phyloP scores from a whole-genome alignment of 176 grass and related monocot species.

The Calamus simplicifolius region DNA sequence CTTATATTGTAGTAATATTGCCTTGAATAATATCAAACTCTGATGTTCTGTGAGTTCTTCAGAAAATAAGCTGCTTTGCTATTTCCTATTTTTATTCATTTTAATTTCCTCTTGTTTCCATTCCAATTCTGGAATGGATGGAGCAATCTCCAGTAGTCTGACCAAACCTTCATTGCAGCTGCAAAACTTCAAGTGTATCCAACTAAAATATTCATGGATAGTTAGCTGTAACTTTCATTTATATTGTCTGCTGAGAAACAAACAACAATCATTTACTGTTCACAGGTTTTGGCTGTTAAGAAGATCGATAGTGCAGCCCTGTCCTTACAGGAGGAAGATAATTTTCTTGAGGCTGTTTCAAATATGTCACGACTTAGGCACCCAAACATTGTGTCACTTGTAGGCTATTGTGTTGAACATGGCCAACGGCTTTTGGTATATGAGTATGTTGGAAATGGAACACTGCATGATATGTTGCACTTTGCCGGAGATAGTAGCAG shows the following conservation, averaged over 20 bases:
- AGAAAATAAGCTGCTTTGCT: no score
- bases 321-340: slow-evolving; percentile 91
- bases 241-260: neutral
- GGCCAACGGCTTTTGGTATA: slow-evolving; percentile 85
- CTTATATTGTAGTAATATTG: no score
- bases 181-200: no score
- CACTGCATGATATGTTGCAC: slow-evolving; percentile 78
- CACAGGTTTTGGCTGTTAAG: slow-evolving; percentile 89
- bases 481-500: slow-evolving; percentile 70
- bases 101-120: no score
- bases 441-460: slow-evolving; percentile 77
- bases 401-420: slow-evolving; percentile 86
- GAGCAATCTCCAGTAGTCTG: no score
- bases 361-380: slow-evolving; percentile 92
- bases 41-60: no score
- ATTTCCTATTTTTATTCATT: no score
- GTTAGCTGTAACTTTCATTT: neutral
- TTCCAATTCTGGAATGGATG: no score
- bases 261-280: slow-evolving; percentile 1
- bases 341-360: slow-evolving; percentile 83
- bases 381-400: slow-evolving; percentile 73
- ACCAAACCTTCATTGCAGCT: no score
- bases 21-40: no score
- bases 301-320: slow-evolving; percentile 79
- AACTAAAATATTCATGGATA: no score